A percentile compares a stretch with the other conserved stretches of the same genome.
These are phyloP conservation scores for Fragaria vesca DNA, from an alignment of 306 rosid species.

Conservation along the genomic window DNA sequence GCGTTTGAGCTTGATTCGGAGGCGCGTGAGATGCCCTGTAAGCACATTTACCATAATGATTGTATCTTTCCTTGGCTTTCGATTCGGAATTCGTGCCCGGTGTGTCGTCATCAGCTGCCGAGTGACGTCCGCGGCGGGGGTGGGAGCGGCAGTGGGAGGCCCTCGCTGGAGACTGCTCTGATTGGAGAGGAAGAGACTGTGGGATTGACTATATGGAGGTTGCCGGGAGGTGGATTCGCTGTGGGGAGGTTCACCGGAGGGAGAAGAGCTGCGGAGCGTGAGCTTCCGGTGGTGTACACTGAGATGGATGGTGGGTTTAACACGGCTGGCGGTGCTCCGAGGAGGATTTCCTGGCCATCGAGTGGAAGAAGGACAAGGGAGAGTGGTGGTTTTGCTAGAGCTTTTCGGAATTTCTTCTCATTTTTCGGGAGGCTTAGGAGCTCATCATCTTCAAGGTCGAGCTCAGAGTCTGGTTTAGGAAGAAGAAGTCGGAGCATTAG, in stretches of 20 bases:
- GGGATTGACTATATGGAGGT: conserved; percentile 74
- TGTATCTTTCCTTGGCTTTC: conserved; percentile 76
- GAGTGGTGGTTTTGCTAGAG: conserved; percentile 43
- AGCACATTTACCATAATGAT: conserved; percentile 65
- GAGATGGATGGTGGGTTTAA: conserved; percentile 81
- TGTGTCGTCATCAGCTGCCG: conserved; percentile 66
- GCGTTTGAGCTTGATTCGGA: conserved; percentile 51
- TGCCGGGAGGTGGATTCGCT: conserved; percentile 76
- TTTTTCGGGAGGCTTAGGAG: conserved; percentile 45
- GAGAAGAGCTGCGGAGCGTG: conserved; percentile 53
- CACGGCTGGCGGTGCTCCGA: conserved; percentile 41
- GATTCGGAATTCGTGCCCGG: conserved; percentile 69
- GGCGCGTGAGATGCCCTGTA: conserved; percentile 77
- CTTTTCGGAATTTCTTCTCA: conserved; percentile 43
- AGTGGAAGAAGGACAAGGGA: conserved; percentile 51
- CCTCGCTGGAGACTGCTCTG: conserved; percentile 29
- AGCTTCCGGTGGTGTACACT: conserved; percentile 71
- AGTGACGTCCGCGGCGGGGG: conserved; percentile 33
- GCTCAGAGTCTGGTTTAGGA: conserved; percentile 11
- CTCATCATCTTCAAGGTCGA: conserved; percentile 41
- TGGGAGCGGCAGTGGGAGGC: conserved; percentile 35
- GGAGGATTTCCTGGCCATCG: conserved; percentile 56
- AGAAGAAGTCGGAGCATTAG: conserved; percentile 38
- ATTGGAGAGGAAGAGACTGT: conserved; percentile 44
- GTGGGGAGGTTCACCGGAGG: conserved; percentile 78